These are phyloP conservation scores for Pythium folliculosum DNA, from an alignment of 352 stramenopile species.

Conservation along the genomic window DNA sequence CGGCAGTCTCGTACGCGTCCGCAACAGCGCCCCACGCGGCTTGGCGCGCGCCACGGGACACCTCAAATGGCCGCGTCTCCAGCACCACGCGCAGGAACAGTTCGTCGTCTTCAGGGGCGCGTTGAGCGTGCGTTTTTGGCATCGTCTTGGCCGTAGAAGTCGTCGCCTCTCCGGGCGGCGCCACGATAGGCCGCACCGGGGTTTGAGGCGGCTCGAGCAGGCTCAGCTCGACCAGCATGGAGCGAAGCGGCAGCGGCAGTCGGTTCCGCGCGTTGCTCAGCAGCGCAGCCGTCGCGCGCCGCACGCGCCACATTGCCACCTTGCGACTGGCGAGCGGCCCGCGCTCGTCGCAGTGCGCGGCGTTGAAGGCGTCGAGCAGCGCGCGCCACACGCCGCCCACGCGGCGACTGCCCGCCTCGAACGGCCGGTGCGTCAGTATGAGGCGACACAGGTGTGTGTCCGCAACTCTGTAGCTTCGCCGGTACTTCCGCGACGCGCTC, in stretches of 20 bases:
- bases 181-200: no score
- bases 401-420: neutral
- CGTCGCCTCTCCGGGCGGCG: no score
- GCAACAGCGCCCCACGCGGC: neutral
- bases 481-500: neutral
- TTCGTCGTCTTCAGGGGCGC: no score
- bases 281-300: neutral
- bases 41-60: neutral
- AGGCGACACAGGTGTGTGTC: neutral
- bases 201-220: no score
- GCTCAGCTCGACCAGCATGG: neutral
- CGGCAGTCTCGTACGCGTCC: neutral
- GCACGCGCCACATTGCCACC: neutral
- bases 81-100: neutral
- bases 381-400: neutral
- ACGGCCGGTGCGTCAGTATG: constrained; percentile 1
- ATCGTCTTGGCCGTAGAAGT: no score
- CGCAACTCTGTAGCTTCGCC: neutral
- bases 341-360: neutral
- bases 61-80: neutral
- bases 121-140: no score
- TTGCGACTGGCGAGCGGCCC: neutral
- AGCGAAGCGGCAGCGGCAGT: neutral
- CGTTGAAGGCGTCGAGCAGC: neutral
- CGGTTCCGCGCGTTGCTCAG: neutral